Percentiles rank a stretch among this genome's conserved stretches.
Conservation (phyloP, 2,329 filamentous ascomycete genomes). For the Fusarium sp. region DNA sequence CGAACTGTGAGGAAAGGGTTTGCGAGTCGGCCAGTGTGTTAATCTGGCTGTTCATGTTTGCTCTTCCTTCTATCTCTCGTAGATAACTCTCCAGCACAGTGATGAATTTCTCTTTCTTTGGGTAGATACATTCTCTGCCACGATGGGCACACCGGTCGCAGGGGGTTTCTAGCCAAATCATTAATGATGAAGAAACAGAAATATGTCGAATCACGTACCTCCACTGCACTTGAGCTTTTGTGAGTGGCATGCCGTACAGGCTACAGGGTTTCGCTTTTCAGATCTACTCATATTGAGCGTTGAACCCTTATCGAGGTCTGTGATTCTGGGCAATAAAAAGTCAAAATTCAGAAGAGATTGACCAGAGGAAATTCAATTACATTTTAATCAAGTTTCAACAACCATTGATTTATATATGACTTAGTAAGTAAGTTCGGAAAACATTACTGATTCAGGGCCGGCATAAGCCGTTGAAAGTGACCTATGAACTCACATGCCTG, state of each 20-base stretch:
- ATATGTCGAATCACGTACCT: not conserved
- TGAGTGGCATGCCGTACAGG: conserved; percentile 8
- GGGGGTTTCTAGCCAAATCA: not conserved
- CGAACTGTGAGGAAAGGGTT: rapidly evolving
- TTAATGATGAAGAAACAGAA: not conserved
- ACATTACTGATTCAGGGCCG: not conserved
- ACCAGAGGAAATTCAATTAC: not conserved
- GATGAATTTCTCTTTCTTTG: conserved; percentile 5
- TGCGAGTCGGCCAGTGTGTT: rapidly evolving
- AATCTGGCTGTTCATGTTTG: not conserved
- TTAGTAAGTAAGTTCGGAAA: not conserved
- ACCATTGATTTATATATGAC: not conserved
- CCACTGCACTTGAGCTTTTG: conserved; percentile 15
- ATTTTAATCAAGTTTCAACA: not conserved
- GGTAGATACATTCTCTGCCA: conserved; percentile 2
- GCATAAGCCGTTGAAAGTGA: not conserved
- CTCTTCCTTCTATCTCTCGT: not conserved
- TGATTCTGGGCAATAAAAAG: not conserved
- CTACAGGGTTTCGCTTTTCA: not conserved
- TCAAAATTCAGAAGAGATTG: not conserved
- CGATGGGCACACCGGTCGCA: not conserved
- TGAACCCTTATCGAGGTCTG: not conserved
- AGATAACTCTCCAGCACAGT: conserved; percentile 11
- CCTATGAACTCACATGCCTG: not conserved
- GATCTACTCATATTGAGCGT: conserved; percentile 4